Percentiles rank a stretch among this genome's conserved stretches.
Evolutionary conservation across 2,329 filamentous ascomycete genomes (phyloP).

Genomic region (Calonectria honghensis): DNA sequence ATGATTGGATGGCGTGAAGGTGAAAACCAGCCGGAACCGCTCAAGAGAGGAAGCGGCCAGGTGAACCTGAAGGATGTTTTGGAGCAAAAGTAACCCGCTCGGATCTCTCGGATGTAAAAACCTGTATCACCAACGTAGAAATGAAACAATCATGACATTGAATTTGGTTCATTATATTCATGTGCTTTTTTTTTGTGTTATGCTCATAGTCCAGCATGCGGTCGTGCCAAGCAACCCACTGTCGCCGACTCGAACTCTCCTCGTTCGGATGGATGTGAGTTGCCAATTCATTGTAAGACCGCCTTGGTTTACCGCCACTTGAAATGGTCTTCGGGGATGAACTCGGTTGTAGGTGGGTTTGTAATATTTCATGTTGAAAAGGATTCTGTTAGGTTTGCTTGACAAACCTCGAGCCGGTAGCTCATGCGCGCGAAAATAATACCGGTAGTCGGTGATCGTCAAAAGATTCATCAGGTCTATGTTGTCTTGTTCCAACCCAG

Average conservation of each 20-base stretch:
- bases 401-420: background rate
- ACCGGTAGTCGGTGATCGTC: conserved; percentile 31
- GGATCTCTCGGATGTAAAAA: conserved; percentile 36
- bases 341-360: background rate
- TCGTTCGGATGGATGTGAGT: background rate
- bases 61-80: conserved; percentile 91
- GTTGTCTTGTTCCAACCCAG: conserved; percentile 42
- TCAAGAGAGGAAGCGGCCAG: conserved; percentile 89
- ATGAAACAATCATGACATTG: background rate
- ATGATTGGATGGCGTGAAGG: conserved; percentile 99
- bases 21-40: conserved; percentile 84
- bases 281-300: too few species aligned
- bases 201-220: too few species aligned
- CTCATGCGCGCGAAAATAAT: conserved; percentile 8
- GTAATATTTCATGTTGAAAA: conserved; percentile 6
- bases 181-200: too few species aligned
- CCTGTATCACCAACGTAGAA: conserved; percentile 35
- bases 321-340: background rate
- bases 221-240: background rate
- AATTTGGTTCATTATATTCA: background rate
- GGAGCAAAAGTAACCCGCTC: conserved; percentile 64
- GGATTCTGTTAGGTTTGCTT: conserved; percentile 14
- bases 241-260: too few species aligned
- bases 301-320: background rate
- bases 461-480: conserved; percentile 47